These are phyloP conservation scores for Cylindrotheca fusiformis DNA, from an alignment of 108 stramenopile species.

Conservation along the genomic window DNA sequence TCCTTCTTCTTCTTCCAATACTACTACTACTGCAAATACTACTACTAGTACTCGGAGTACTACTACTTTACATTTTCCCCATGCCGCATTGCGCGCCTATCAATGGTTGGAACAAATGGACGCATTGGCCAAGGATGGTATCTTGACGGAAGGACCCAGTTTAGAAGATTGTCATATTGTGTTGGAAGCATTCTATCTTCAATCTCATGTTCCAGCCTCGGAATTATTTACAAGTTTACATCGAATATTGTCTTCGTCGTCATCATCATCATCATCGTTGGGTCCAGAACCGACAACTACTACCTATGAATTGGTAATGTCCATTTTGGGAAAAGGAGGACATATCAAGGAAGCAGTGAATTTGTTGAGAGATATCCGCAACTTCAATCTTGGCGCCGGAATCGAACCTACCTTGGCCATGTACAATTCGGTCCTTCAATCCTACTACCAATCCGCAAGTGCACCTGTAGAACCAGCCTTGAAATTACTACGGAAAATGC, in stretches of 20 bases:
- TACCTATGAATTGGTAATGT: constrained; percentile 1
- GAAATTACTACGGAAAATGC: constrained; percentile 26
- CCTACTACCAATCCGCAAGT: constrained; percentile 15
- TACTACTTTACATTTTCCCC: constrained; percentile 1
- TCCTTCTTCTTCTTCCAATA: background rate
- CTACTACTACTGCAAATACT: background rate
- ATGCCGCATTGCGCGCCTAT: constrained; percentile 21
- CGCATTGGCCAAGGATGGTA: constrained; percentile 15
- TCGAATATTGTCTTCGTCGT: background rate
- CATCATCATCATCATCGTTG: too few species aligned
- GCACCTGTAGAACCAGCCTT: constrained; percentile 42
- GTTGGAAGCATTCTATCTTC: constrained; percentile 25
- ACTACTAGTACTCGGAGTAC: background rate
- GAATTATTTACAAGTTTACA: background rate
- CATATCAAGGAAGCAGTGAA: constrained; percentile 9
- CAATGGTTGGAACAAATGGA: constrained; percentile 26
- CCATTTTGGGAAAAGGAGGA: constrained; percentile 20
- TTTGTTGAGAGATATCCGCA: constrained; percentile 5
- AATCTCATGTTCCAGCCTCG: background rate
- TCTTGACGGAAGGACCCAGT: constrained; percentile 13
- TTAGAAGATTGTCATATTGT: constrained; percentile 29
- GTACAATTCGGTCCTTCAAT: constrained; percentile 24
- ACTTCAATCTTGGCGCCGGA: background rate
- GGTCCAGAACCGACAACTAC: background rate
- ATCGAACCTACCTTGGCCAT: constrained; percentile 8